Conservation (phyloP, 2,329 filamentous ascomycete species). For the Ceratocystis diversiconidia region DNA sequence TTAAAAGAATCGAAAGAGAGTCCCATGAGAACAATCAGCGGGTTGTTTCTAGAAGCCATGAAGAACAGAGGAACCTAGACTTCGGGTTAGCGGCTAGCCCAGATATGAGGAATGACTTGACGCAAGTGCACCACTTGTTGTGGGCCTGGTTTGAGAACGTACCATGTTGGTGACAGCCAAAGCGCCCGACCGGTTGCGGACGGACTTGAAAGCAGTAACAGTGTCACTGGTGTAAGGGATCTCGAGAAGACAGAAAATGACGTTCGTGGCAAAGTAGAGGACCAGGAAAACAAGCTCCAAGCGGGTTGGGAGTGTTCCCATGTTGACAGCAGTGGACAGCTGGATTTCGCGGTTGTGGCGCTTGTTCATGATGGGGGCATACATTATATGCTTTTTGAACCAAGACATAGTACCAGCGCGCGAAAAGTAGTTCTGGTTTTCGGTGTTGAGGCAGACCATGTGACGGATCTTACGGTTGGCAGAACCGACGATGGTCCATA, state of each 20-base stretch:
- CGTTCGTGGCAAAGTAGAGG: constrained; percentile 45
- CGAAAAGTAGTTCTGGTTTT: constrained; percentile 62
- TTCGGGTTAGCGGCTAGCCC: not conserved
- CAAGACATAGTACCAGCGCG: constrained; percentile 16
- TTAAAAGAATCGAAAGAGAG: constrained; percentile 97
- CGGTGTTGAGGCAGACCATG: constrained; percentile 62
- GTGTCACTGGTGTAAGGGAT: constrained; percentile 43
- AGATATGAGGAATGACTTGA: not conserved
- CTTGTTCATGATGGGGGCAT: constrained; percentile 50
- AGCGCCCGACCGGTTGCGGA: constrained; percentile 73
- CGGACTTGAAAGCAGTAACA: constrained; percentile 34
- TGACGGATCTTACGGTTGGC: constrained; percentile 56
- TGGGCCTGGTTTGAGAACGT: not conserved
- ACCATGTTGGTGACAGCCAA: constrained; percentile 84
- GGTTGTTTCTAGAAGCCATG: constrained; percentile 85
- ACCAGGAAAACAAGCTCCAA: constrained; percentile 45
- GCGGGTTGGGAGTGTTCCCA: constrained; percentile 50
- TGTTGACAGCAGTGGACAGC: constrained; percentile 44
- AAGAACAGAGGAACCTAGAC: constrained; percentile 53
- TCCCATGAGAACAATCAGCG: constrained; percentile 63
- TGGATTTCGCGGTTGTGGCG: constrained; percentile 54
- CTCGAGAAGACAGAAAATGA: constrained; percentile 52
- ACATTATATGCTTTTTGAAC: constrained; percentile 27
- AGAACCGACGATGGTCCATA: constrained; percentile 50
- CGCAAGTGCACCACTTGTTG: no score